Base-by-base conservation (phyloP, 495 filamentous ascomycete genomes). In the Penicillium pancosmium region DNA sequence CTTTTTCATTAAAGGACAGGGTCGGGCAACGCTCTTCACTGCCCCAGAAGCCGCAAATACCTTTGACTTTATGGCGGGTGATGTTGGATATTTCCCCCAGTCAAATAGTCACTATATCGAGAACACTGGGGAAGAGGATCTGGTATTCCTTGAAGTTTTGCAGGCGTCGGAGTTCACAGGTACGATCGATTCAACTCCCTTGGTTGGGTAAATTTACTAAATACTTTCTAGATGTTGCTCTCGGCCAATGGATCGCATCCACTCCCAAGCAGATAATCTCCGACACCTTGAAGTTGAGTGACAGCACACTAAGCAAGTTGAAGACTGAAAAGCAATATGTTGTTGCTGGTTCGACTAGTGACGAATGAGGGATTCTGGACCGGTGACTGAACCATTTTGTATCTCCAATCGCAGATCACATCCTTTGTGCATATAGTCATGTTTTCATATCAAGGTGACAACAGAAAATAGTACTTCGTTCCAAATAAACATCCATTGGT, bases 11-110 rank as follows among this genome's bases (percentile, higher is more conserved):
- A 68, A 80, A 27, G 89, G 90, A 0, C 78, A 79, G 0, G 90
- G 82, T 0, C 80, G 90, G 4, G 86, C 88, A 13, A 91, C 88
- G 0, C 72, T 91, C 5, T 91, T 85, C 67, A 71, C 77, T 5
- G 84, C 88, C 0, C 81, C 85, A 0, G 67, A 70, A 0, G 67
- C 78, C 2, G 81, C 88, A 2, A 79, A 81, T 10, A 92, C 89
- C 0, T 93, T 92, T 67, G 89, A 93, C 69, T 92, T 86, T 68
- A 77, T 78, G 18, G 81, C 85, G n/a, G 89, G 89, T 27, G 90
- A 90, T 56, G 86, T 90, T 0, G 88, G 82, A 0, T 88, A 89
- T 56, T 85, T 93, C 56, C 87, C 88, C 0, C 72, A 80, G 63
- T 81, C 80, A 2, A 79, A 79, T 51, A 84, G 83, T 12, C 89